Evolutionary conservation across 345 rosid species (phyloP).

Genomic region (Arabidopsis thaliana): DNA sequence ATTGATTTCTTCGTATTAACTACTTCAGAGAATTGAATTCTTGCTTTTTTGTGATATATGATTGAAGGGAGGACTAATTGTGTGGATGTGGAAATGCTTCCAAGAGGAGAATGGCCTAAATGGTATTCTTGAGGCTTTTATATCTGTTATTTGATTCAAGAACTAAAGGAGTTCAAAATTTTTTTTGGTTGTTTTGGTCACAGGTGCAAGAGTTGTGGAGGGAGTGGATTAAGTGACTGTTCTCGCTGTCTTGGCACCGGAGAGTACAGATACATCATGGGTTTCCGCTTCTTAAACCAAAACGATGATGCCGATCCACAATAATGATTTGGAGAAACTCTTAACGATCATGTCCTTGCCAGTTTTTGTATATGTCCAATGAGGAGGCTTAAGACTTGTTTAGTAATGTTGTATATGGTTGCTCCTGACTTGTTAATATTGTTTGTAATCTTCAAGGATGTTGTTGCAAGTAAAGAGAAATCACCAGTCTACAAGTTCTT

Average conservation of each 20-base stretch:
- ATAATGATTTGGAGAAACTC: constrained; percentile 1
- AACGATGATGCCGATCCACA: constrained; percentile 26
- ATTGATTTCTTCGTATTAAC: not conserved
- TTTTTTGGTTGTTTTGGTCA: constrained; percentile 14
- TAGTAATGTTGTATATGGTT: constrained; percentile 8
- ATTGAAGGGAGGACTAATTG: constrained; percentile 66
- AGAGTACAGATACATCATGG: constrained; percentile 65
- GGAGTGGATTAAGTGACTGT: constrained; percentile 74
- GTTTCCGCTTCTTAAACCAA: constrained; percentile 64
- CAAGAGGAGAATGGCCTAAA: constrained; percentile 85
- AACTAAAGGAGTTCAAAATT: not conserved
- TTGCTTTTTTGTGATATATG: not conserved
- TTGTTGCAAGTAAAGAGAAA: not conserved
- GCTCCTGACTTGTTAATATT: not conserved
- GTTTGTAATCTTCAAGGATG: constrained; percentile 3
- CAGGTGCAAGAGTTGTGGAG: constrained; percentile 84
- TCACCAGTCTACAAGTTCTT: not conserved
- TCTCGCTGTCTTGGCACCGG: constrained; percentile 80
- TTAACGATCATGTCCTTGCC: not conserved
- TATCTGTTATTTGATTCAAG: not conserved
- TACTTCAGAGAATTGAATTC: not conserved
- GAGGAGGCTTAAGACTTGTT: not conserved
- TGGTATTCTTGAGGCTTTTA: constrained; percentile 52
- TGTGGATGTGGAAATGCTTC: constrained; percentile 64
- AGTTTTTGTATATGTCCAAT: constrained; percentile 24